Conservation (phyloP, 768 basidiomycete species). For the Tylopilus rubrobrunneus region DNA sequence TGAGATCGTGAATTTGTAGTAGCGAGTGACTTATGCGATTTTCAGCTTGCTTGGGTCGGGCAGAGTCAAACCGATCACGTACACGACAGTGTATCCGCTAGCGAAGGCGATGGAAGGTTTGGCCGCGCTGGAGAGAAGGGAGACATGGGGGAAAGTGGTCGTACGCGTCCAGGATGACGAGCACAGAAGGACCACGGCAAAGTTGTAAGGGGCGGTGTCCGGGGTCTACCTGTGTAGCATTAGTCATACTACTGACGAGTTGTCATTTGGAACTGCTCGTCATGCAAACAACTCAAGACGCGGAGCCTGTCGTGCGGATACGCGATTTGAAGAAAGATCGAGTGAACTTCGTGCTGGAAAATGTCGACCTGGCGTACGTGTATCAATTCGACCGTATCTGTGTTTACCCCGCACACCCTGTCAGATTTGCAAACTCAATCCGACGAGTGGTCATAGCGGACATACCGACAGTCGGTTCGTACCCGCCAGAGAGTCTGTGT, state of each 20-base stretch:
- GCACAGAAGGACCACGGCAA: conserved; percentile 30
- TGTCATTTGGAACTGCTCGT: conserved; percentile 1
- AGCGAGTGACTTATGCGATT: conserved; percentile 4
- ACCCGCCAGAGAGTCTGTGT: background rate
- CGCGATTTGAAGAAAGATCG: conserved; percentile 80
- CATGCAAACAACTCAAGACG: conserved; percentile 36
- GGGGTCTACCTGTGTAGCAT: conserved; percentile 10
- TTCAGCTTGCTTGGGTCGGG: conserved; percentile 65
- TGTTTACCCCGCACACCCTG: conserved; percentile 9
- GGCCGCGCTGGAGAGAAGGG: conserved; percentile 68
- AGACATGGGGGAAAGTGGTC: conserved; percentile 92
- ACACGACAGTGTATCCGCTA: conserved; percentile 64
- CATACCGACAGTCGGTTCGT: conserved; percentile 90
- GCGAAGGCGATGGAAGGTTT: conserved; percentile 67
- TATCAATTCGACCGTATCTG: background rate
- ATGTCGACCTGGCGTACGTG: conserved; percentile 92
- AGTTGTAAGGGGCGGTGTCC: conserved; percentile 33
- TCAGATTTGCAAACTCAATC: conserved; percentile 89
- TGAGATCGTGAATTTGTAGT: conserved; percentile 16
- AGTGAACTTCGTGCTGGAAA: conserved; percentile 90
- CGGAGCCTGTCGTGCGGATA: conserved; percentile 73
- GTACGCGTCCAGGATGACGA: conserved; percentile 58
- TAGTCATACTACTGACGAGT: background rate
- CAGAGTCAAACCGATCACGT: conserved; percentile 65
- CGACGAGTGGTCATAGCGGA: conserved; percentile 95